Base-by-base conservation (phyloP, 108 stramenopile genomes). In the Conticribra weissflogii region DNA sequence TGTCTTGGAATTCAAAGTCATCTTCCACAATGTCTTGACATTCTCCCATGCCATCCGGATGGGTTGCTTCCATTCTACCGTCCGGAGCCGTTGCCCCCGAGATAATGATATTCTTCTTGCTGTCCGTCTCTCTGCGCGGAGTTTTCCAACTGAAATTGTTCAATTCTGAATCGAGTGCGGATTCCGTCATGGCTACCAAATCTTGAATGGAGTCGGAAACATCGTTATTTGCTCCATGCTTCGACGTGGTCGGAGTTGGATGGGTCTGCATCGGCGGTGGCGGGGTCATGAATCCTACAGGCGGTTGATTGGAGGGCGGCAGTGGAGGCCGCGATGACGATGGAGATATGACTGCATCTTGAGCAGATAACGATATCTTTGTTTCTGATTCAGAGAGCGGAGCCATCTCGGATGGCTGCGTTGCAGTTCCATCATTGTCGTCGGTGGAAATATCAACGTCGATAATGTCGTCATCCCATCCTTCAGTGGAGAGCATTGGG, bases 141-240 rank as follows among this genome's bases (percentile, higher is more conserved):
- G 72, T 74, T 33, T 59, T 64, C 51, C 51, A 59, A 25, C 46
- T 45, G 52, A 47, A 23, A 45, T 59, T 30, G 14, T 47, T 57
- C 7, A 66, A 54, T 66, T 63, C 63, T 3, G 57, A 59, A 74
- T 74, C 63, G 19, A 74, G 21, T 2, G 22, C 49, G 7, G 63
- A 63, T 73, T 73, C 72, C 18, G 72, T 64, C 63, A 36, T 58
- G n/a, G 72, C 61, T 25, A 74, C 72, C n/a, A 74, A 65, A 21
- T 74, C 63, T 36, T 58, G 63, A 22, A 74, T 54, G 0, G 72
- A 65, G 1, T 74, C 72, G 0, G 72, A 52, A 28, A 72, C 33
- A 4, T 57, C 62, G n/a, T n/a, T n/a, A n/a, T n/a, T n/a, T n/a
- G n/a, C n/a, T n/a, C n/a, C n/a, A n/a, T n/a, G n/a, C n/a, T n/a